phyloP scores from a whole-genome alignment of 805 yeast species.

The Lipomyces spencermartinsiae region DNA sequence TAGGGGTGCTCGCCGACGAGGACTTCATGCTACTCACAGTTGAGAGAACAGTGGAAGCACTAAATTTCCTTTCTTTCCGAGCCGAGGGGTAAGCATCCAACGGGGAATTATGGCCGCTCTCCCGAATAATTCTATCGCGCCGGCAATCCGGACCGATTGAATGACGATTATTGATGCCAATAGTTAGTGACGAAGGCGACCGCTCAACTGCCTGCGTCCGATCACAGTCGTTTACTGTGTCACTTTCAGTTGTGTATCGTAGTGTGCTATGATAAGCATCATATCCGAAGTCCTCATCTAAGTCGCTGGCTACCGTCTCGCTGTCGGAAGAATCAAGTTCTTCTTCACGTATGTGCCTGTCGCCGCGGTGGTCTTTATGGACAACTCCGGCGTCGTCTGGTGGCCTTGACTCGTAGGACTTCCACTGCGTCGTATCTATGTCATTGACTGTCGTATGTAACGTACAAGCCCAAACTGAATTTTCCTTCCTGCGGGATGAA shows the following conservation, averaged over 20 bases:
- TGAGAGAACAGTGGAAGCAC: background rate
- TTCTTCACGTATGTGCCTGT: background rate
- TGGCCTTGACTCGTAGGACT: background rate
- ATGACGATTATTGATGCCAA: background rate
- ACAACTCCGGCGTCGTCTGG: background rate
- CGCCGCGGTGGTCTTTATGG: background rate
- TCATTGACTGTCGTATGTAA: background rate
- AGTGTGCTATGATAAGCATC: conserved; percentile 4
- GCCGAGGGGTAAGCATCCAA: background rate
- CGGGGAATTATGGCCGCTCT: conserved; percentile 2
- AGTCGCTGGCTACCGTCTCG: background rate
- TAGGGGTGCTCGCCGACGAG: background rate
- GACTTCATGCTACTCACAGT: background rate
- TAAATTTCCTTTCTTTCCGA: background rate
- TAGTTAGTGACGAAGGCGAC: background rate
- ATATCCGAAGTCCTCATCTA: background rate
- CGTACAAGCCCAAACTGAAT: background rate
- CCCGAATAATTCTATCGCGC: conserved; percentile 12
- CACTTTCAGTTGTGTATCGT: background rate
- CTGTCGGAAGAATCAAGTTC: background rate
- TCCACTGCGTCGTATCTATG: background rate
- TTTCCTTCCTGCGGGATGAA: background rate
- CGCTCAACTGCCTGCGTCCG: background rate
- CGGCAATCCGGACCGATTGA: conserved; percentile 9
- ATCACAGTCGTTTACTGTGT: background rate